phyloP scores from a whole-genome alignment of 257 asterid genomes.

The Gentiana macrophylla region DNA sequence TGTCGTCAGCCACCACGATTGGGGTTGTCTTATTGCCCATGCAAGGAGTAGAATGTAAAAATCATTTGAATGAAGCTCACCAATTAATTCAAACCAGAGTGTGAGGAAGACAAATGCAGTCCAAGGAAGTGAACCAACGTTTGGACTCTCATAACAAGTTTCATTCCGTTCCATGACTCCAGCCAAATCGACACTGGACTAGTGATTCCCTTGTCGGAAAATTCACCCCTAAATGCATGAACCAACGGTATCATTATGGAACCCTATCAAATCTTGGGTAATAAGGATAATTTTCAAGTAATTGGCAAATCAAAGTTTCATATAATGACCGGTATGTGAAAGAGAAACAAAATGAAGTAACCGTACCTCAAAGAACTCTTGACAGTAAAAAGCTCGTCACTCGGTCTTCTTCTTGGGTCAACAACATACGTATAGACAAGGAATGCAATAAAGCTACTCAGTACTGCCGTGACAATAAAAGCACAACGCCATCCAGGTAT shows the following conservation, averaged over 20 bases:
- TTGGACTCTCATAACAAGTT: slow-evolving; percentile 62
- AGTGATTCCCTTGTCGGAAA: slow-evolving; percentile 33
- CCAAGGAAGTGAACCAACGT: slow-evolving; percentile 94
- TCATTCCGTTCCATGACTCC: slow-evolving; percentile 88
- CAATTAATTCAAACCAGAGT: slow-evolving; percentile 85
- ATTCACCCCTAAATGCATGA: slow-evolving; percentile 45
- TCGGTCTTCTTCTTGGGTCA: slow-evolving; percentile 46
- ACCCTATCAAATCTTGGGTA: too few relatives aligned
- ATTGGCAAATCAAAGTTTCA: too few relatives aligned
- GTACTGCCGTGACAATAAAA: slow-evolving; percentile 57
- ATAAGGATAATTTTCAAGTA: too few relatives aligned
- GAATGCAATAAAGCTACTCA: slow-evolving; percentile 70
- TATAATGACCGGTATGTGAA: too few relatives aligned
- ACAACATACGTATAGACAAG: slow-evolving; percentile 73
- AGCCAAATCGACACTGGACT: slow-evolving; percentile 50
- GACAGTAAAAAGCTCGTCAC: slow-evolving; percentile 21
- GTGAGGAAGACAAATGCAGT: slow-evolving; percentile 91
- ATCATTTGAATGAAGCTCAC: slow-evolving; percentile 24
- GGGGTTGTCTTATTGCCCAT: too few relatives aligned
- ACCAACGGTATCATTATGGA: not conserved
- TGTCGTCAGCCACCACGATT: too few relatives aligned
- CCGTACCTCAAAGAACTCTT: slow-evolving; percentile 46
- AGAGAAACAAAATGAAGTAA: slow-evolving; percentile 2
- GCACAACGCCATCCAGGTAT: slow-evolving; percentile 91
- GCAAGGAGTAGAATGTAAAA: not conserved